These are phyloP conservation scores for Nicotiana paniculata DNA, from an alignment of 257 asterid genomes.

Conservation along the genomic window DNA sequence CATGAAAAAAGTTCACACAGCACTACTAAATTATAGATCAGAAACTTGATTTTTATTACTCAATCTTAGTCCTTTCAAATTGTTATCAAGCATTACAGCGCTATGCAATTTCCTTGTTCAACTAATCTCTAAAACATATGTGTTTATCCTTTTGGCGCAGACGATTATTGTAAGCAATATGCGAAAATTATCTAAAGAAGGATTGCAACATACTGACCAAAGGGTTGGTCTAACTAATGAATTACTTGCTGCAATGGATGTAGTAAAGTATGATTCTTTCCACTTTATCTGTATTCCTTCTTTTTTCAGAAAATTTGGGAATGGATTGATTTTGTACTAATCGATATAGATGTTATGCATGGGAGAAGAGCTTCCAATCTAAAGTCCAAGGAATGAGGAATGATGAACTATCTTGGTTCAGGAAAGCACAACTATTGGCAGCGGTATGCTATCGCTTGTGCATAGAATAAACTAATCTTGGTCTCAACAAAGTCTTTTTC, in stretches of 20 bases:
- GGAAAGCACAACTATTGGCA: conserved; percentile 62
- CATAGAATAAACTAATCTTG: not conserved
- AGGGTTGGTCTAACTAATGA: conserved; percentile 86
- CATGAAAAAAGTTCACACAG: not conserved
- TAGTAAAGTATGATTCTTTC: conserved; percentile 58
- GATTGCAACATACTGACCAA: conserved; percentile 66
- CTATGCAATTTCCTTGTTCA: not conserved
- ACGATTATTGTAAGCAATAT: conserved; percentile 68
- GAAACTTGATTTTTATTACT: not conserved
- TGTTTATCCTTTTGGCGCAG: conserved; percentile 39
- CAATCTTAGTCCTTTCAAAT: not conserved
- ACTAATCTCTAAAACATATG: not conserved
- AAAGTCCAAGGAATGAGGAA: conserved; percentile 58
- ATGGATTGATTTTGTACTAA: conserved; percentile 6
- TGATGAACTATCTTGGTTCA: conserved; percentile 74
- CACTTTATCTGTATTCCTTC: not conserved
- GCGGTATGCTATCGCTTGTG: conserved; percentile 43
- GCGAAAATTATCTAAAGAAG: conserved; percentile 69
- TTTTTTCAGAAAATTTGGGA: not conserved
- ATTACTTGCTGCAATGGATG: conserved; percentile 81
- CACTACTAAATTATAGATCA: not conserved
- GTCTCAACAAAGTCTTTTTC: not conserved
- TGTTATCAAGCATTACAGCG: not conserved
- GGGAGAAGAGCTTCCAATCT: conserved; percentile 79
- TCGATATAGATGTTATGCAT: conserved; percentile 61